Base-by-base conservation (phyloP, 306 rosid species). In the Erythrophleum fordii region DNA sequence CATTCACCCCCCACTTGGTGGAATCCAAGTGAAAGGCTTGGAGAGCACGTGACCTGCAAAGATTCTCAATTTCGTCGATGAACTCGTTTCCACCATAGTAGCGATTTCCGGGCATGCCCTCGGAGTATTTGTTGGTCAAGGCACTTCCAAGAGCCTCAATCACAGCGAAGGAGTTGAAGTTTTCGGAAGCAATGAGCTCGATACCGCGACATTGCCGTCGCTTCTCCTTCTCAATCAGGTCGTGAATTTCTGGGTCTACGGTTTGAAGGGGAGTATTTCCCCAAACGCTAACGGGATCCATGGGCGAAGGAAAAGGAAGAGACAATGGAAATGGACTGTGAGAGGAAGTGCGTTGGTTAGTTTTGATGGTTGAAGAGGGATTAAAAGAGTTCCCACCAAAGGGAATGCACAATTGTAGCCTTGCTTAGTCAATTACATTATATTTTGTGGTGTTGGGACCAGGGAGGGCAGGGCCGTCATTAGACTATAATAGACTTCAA, bases 81-180 rank as follows among this genome's bases (percentile, higher is more conserved):
- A 82, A 95, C 59, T 95, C 99, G 81, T 95, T 95, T 18, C 99
- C 98, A 3, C 99, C 99, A 81, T 93, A 95, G 89, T 93, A 95
- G 18, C 98, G 92, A 75, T 89, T 91, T 0, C 98, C 99, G 2
- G 99, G 99, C 90, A 95, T 85, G 10, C 99, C 99, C n/a, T 95
- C 99, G 1, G 98, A 95, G 91, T 95, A 95, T 42, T 95, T 95
- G 91, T 95, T 95, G 71, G 99, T 95, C 42, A 95, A 79, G 78
- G 99, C 94, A 49, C 92, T 87, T 3, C 99, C 99, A 1, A 95
- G 92, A 1, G 98, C 99, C 51, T 93, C 91, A 12, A 95, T 93
- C 46, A 95, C 98, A 12, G 98, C 98, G 78, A 93, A 95, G 77
- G 99, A 95, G 25, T 98, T 95, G 97, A 95, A 95, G 28, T 95